A percentile compares a stretch with the other conserved stretches of the same genome.
These are phyloP conservation scores for Papilionanthe hybrid DNA, from an alignment of 116 monocot genomes.

Conservation along the genomic window DNA sequence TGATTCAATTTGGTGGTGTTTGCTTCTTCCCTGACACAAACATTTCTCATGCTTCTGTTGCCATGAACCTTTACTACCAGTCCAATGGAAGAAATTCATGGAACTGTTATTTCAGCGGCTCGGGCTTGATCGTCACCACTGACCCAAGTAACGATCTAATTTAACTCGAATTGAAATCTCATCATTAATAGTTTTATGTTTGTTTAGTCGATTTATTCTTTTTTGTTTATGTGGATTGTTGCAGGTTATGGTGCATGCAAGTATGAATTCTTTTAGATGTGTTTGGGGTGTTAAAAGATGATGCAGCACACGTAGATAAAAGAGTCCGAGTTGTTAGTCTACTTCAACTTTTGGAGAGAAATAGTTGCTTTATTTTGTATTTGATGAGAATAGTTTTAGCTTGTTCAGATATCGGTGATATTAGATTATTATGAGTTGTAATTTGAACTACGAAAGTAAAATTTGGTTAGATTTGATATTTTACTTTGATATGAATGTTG, in stretches of 20 bases:
- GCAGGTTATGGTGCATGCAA: constrained; percentile 12
- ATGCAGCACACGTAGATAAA: neutral
- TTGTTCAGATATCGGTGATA: too few relatives aligned
- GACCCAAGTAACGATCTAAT: constrained; percentile 10
- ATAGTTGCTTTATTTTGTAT: neutral
- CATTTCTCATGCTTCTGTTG: constrained; percentile 22
- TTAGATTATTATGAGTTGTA: too few relatives aligned
- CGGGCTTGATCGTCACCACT: constrained; percentile 11
- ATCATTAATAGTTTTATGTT: too few relatives aligned
- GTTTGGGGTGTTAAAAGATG: neutral
- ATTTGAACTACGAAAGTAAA: too few relatives aligned
- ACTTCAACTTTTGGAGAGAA: neutral
- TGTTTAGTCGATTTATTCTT: too few relatives aligned
- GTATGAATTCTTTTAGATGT: neutral
- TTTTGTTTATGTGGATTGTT: neutral
- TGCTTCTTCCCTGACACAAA: constrained; percentile 16
- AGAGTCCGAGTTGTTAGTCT: neutral
- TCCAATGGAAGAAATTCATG: constrained; percentile 14
- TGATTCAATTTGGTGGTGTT: too few relatives aligned
- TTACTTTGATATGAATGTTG: too few relatives aligned
- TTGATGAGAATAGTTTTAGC: too few relatives aligned
- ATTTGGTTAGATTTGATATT: too few relatives aligned
- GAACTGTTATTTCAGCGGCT: constrained; percentile 17
- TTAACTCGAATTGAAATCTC: too few relatives aligned
- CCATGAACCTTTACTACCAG: constrained; percentile 23